These are phyloP conservation scores for Cyamopsis tetragonoloba DNA, from an alignment of 306 rosid species.

Conservation along the genomic window DNA sequence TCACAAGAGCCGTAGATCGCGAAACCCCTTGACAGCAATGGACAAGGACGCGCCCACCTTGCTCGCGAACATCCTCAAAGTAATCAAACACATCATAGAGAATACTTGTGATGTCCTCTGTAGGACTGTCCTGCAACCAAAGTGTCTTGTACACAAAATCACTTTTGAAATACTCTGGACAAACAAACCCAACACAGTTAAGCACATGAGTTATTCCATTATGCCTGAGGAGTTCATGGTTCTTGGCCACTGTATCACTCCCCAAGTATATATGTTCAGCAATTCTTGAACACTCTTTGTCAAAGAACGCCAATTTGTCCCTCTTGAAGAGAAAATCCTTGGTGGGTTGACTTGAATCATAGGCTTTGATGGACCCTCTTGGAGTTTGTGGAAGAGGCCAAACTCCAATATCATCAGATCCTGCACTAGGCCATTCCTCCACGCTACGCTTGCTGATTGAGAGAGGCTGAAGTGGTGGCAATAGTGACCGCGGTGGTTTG, in stretches of 20 bases:
- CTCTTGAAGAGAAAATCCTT: conserved; percentile 66
- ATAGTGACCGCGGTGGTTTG: conserved; percentile 46
- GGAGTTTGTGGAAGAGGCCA: conserved; percentile 89
- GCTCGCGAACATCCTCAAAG: conserved; percentile 84
- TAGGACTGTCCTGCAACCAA: conserved; percentile 82
- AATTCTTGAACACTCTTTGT: conserved; percentile 84
- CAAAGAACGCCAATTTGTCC: conserved; percentile 75
- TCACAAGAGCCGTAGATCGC: conserved; percentile 76
- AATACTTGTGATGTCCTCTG: conserved; percentile 87
- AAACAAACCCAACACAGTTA: conserved; percentile 91
- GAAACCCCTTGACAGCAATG: conserved; percentile 97
- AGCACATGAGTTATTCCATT: conserved; percentile 85
- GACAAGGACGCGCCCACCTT: conserved; percentile 81
- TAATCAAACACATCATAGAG: conserved; percentile 94
- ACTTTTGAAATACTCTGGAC: conserved; percentile 83
- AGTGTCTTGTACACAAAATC: conserved; percentile 90
- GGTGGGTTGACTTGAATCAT: conserved; percentile 34
- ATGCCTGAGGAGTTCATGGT: conserved; percentile 61
- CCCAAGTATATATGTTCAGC: conserved; percentile 86
- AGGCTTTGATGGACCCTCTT: conserved; percentile 36
- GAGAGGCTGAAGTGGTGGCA: conserved; percentile 87
- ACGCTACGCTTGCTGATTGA: conserved; percentile 48
- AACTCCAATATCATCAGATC: conserved; percentile 86
- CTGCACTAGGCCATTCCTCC: conserved; percentile 83
- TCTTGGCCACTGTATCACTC: conserved; percentile 93